Conservation (phyloP, 352 stramenopile species). For the Phytophthora sojae region DNA sequence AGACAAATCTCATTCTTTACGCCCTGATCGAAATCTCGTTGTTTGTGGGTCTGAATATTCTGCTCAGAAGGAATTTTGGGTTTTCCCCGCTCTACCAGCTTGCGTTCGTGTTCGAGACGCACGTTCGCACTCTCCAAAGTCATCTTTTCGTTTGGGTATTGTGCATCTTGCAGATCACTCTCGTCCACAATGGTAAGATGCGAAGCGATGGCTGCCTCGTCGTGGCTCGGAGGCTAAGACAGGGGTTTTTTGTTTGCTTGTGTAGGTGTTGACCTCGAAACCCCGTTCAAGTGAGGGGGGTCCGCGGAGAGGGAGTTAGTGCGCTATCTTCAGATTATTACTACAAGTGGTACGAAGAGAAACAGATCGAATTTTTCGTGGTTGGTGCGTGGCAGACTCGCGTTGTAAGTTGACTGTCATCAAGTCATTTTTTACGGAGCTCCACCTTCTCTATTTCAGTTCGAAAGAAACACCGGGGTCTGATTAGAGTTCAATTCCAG, state of each 20-base stretch:
- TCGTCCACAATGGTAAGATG: neutral
- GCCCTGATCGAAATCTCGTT: neutral
- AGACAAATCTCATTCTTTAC: neutral
- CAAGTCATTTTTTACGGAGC: too few relatives aligned
- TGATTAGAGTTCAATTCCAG: too few relatives aligned
- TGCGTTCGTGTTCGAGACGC: constrained; percentile 45
- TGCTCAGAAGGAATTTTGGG: constrained; percentile 36
- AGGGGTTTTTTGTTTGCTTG: neutral
- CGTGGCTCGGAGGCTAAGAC: neutral
- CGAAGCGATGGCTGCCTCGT: too few relatives aligned
- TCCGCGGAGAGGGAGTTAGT: too few relatives aligned
- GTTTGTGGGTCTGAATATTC: constrained; percentile 10
- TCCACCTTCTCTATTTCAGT: too few relatives aligned
- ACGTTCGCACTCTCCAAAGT: constrained; percentile 8
- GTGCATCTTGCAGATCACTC: neutral
- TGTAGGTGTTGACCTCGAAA: neutral
- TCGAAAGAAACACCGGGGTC: too few relatives aligned
- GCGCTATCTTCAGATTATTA: too few relatives aligned
- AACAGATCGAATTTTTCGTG: too few relatives aligned
- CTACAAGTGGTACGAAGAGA: too few relatives aligned
- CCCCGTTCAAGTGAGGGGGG: neutral
- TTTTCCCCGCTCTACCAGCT: constrained; percentile 41
- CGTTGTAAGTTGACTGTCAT: too few relatives aligned
- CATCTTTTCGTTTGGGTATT: neutral
- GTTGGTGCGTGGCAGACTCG: too few relatives aligned